Conservation (phyloP, 495 filamentous ascomycete species). For the Aspergillus carlsbadensis region DNA sequence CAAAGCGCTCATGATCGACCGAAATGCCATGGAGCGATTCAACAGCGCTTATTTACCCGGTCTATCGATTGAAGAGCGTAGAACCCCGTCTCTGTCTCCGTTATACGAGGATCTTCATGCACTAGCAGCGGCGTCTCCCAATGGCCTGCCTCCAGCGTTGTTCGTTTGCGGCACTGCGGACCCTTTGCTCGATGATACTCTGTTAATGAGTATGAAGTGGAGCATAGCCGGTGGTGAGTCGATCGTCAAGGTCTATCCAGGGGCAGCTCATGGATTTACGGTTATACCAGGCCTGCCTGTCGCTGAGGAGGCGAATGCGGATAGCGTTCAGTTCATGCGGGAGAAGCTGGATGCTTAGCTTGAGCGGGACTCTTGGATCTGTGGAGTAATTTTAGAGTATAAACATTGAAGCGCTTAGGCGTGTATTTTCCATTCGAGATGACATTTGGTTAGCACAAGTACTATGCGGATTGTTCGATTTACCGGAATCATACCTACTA, state of each 20-base stretch:
- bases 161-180: constrained; percentile 55
- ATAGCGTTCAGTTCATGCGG: constrained; percentile 14
- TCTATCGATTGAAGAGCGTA: constrained; percentile 32
- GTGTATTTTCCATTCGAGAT: too few species aligned
- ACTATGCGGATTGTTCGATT: too few species aligned
- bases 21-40: constrained; percentile 38
- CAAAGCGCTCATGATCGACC: not conserved
- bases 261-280: constrained; percentile 51
- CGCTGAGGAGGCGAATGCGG: constrained; percentile 20
- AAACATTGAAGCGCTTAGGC: too few species aligned
- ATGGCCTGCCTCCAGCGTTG: constrained; percentile 48
- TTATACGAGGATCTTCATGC: constrained; percentile 43
- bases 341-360: not conserved
- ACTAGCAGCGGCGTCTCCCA: constrained; percentile 12
- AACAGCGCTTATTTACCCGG: constrained; percentile 42
- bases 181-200: constrained; percentile 52
- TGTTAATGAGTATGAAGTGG: constrained; percentile 55
- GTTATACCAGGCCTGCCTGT: constrained; percentile 29
- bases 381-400: too few species aligned
- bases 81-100: constrained; percentile 37
- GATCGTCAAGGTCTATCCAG: constrained; percentile 50
- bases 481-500: too few species aligned
- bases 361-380: too few species aligned
- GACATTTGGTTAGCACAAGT: too few species aligned
- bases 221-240: constrained; percentile 47